Evolutionary conservation across 768 basidiomycete species (phyloP).

Genomic region (Pleurotus citrinopileatus): DNA sequence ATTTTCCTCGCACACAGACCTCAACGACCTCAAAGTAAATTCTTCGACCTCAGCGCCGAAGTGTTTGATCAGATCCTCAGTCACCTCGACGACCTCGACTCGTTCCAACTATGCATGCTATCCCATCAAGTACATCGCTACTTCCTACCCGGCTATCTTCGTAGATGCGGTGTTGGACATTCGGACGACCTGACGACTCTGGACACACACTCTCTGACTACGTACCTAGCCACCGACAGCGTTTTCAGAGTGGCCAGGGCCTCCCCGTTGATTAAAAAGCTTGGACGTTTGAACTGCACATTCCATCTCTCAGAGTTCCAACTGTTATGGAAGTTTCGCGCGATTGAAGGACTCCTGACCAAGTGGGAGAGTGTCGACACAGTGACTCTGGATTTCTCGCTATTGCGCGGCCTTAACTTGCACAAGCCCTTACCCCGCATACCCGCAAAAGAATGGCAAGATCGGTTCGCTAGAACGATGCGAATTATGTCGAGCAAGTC

Average conservation of each 20-base stretch:
- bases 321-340: background rate
- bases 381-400: background rate
- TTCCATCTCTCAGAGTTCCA: constrained; percentile 1
- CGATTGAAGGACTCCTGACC: background rate
- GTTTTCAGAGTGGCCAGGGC: background rate
- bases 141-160: constrained; percentile 1
- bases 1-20: too few species aligned
- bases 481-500: background rate
- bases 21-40: background rate
- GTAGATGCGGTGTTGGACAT: background rate
- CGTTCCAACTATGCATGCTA: background rate
- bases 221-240: background rate
- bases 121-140: constrained; percentile 1
- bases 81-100: background rate
- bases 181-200: constrained; percentile 4
- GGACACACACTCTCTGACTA: background rate
- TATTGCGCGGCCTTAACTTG: background rate
- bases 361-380: background rate
- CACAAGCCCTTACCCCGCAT: background rate
- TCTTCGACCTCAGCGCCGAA: constrained; percentile 2
- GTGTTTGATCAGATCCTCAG: background rate
- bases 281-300: background rate
- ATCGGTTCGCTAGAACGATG: background rate
- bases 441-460: background rate
- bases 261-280: background rate